Conservation (phyloP, 169 alveolate species). For the Pseudocohnilembus persalinus region DNA sequence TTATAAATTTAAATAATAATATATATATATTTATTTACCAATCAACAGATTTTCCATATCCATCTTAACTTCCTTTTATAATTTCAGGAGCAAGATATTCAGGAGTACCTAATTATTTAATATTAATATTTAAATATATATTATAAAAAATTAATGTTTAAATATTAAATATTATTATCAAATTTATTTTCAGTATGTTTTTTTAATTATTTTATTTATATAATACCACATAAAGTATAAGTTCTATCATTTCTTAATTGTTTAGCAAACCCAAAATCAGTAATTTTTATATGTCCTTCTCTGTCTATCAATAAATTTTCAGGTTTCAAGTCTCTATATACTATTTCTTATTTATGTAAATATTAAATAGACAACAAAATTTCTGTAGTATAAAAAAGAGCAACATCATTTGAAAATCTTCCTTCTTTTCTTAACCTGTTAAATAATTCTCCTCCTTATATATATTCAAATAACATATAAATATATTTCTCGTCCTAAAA, state of each 20-base stretch:
- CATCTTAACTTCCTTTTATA: slow-evolving; percentile 80
- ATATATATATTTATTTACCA: slow-evolving; percentile 60
- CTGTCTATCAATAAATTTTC: slow-evolving; percentile 93
- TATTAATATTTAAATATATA: no score
- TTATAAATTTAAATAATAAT: no score
- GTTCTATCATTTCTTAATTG: slow-evolving; percentile 94
- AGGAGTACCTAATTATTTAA: slow-evolving; percentile 99
- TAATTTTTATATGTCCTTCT: slow-evolving; percentile 97
- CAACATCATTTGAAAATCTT: slow-evolving; percentile 91
- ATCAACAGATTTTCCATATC: slow-evolving; percentile 97
- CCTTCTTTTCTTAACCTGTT: slow-evolving; percentile 91
- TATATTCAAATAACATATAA: slow-evolving; percentile 93
- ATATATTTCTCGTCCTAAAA: slow-evolving; percentile 90
- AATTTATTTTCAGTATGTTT: slow-evolving; percentile 98
- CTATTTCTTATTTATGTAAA: slow-evolving; percentile 69
- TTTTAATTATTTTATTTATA: no score
- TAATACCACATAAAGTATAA: slow-evolving; percentile 99
- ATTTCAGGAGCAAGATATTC: slow-evolving; percentile 99
- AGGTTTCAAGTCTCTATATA: slow-evolving; percentile 82
- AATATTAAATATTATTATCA: no score
- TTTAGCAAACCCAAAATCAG: slow-evolving; percentile 99
- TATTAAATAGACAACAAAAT: slow-evolving; percentile 84
- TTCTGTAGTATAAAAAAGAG: slow-evolving; percentile 95
- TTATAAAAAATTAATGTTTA: not conserved
- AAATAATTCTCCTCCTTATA: slow-evolving; percentile 97